Conservation (phyloP, 1,284 basidiomycete genomes). For the Leccinum fuscescens region DNA sequence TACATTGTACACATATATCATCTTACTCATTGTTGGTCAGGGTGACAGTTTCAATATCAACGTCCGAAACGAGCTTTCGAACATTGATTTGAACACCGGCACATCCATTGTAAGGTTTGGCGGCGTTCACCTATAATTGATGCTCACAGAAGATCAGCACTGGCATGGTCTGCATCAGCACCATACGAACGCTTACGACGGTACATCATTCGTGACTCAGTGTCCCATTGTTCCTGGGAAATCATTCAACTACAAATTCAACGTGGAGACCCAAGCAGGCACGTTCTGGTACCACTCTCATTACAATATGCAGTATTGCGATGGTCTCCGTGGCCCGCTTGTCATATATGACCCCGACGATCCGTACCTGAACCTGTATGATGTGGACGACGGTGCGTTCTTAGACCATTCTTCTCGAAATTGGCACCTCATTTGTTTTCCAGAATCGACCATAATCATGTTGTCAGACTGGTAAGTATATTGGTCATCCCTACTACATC, state of each 20-base stretch:
- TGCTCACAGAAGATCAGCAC: conserved; percentile 24
- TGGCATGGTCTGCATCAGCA: conserved; percentile 38
- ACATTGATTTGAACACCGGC: conserved; percentile 28
- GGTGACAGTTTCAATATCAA: conserved; percentile 26
- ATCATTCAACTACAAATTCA: conserved; percentile 42
- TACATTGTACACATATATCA: conserved; percentile 25
- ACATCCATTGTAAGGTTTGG: conserved; percentile 32
- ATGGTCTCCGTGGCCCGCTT: conserved; percentile 31
- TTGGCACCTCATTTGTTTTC: conserved; percentile 9
- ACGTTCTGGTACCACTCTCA: conserved; percentile 51
- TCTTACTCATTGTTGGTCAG: conserved; percentile 34
- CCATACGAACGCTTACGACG: conserved; percentile 27
- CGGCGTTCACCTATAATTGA: conserved; percentile 17
- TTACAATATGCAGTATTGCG: conserved; percentile 34
- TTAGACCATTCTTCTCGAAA: neutral
- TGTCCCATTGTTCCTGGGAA: conserved; percentile 43
- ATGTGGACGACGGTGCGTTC: conserved; percentile 35
- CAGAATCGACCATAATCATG: conserved; percentile 40
- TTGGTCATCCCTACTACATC: neutral
- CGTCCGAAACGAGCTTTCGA: conserved; percentile 29
- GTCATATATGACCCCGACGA: conserved; percentile 38
- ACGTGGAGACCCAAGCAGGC: conserved; percentile 32
- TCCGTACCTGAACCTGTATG: conserved; percentile 33
- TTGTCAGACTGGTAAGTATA: conserved; percentile 37
- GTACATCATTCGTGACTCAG: conserved; percentile 40